Conservation (phyloP, 1,284 basidiomycete species). For the Sanghuangporus sanghuang region DNA sequence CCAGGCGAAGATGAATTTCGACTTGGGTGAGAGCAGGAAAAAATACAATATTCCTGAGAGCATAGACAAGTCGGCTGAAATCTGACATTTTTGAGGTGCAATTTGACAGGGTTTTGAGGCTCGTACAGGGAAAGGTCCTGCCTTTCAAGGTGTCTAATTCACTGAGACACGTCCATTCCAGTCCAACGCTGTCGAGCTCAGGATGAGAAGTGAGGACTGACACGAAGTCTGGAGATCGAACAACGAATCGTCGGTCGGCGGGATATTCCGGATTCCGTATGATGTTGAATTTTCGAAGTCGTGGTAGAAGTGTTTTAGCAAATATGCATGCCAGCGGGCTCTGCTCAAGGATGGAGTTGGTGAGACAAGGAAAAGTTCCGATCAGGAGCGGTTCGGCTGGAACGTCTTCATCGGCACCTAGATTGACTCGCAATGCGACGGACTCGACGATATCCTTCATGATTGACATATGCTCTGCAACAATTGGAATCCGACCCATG, state of each 20-base stretch:
- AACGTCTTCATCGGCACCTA: slow-evolving; percentile 25
- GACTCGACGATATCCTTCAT: slow-evolving; percentile 27
- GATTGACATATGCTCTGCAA: slow-evolving; percentile 21
- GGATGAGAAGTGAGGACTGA: slow-evolving; percentile 23
- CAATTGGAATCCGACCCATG: slow-evolving; percentile 27
- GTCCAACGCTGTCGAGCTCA: slow-evolving; percentile 24
- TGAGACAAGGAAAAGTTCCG: slow-evolving; percentile 26
- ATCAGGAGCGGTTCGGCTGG: slow-evolving; percentile 25
- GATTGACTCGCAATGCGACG: slow-evolving; percentile 27
- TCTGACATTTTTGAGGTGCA: no score
- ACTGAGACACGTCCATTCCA: slow-evolving; percentile 26
- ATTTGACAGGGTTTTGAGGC: not conserved
- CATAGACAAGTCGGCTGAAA: no score
- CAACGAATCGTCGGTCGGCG: slow-evolving; percentile 23
- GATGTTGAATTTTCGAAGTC: slow-evolving; percentile 25
- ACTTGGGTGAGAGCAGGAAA: no score
- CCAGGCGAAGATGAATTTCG: no score
- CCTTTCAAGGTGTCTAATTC: slow-evolving; percentile 21
- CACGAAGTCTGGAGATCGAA: slow-evolving; percentile 27
- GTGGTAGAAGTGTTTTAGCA: slow-evolving; percentile 23
- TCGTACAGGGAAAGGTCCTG: slow-evolving; percentile 24
- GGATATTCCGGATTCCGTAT: slow-evolving; percentile 27
- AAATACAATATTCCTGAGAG: no score
- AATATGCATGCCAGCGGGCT: slow-evolving; percentile 26
- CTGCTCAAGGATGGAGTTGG: slow-evolving; percentile 27